Evolutionary conservation across 2,329 filamentous ascomycete species (phyloP), one percentile per base, ranked within the genome.

Genomic region (Alternaria angustiovoidea): DNA sequence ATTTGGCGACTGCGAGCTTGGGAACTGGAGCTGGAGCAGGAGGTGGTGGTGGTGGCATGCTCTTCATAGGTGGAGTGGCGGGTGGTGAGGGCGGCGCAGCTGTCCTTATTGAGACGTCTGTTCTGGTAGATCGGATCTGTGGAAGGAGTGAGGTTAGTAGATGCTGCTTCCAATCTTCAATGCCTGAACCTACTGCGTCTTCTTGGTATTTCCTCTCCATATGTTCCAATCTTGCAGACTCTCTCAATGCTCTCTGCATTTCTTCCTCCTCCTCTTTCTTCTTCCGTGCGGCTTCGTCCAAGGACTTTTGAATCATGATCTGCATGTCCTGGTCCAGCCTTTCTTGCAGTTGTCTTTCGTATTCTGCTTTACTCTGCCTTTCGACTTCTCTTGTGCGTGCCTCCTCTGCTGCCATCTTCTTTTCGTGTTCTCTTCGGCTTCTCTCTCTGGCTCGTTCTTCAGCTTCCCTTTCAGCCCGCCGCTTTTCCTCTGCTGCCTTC

Each of bases 221-320:
- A 14, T 47, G 49, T 22, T 44, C 36, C 24, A 55, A 24, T 26
- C 22, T 36, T 1, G 54, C 48, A 1, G 56, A 54, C 22, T 61
- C 57, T n/a, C 32, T 43, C 14, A 67, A 26, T 2, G 61, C 63
- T 32, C 32, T 41, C 39, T 62, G 61, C 18, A 53, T 12, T 16
- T 62, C 61, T 16, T 66, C 65, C 12, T 55, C 51, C n/a, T 65
- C 51, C 8, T 64, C 34, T 39, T 52, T 42, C 18, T 63, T 51
- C 20, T 43, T 46, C 30, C 30, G 34, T 2, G 48, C 51, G 9
- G 51, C 62, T 34, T 63, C 64, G 43, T 61, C 60, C 24, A 42
- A 54, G 14, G 65, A 64, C 41, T 57, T 48, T 46, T 32, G 54
- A 22, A 64, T 54, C 57, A 58, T 60, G 41, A 55, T 46, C 20